These are phyloP conservation scores for Petunia secreta DNA, from an alignment of 257 asterid species.

Conservation along the genomic window DNA sequence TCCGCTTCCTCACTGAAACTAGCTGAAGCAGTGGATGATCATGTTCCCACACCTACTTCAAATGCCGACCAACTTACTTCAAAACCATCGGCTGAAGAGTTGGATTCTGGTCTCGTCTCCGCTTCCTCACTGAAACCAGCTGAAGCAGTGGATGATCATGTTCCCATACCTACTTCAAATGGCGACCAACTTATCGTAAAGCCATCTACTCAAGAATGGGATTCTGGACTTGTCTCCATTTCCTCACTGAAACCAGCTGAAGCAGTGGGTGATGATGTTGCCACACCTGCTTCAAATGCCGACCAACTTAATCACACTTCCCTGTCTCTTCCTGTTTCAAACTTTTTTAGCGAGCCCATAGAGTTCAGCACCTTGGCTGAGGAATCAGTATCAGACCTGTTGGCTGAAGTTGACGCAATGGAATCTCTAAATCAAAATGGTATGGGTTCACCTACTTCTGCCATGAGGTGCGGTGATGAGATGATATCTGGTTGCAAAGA, in stretches of 20 bases:
- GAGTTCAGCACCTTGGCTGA: conserved; percentile 55
- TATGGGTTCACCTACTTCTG: conserved; percentile 57
- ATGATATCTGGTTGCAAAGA: conserved; percentile 46
- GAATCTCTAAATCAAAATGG: conserved; percentile 51
- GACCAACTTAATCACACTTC: conserved; percentile 36
- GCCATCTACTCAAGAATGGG: conserved; percentile 44
- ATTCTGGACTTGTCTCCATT: conserved; percentile 41
- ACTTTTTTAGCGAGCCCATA: conserved; percentile 44
- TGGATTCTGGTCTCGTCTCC: conserved; percentile 44
- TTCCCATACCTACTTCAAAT: conserved; percentile 32
- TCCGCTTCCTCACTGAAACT: conserved; percentile 38
- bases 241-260: conserved; percentile 43
- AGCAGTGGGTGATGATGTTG: conserved; percentile 35
- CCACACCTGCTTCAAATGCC: conserved; percentile 29
- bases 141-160: conserved; percentile 37
- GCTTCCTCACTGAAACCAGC: conserved; percentile 39
- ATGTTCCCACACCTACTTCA: conserved; percentile 28
- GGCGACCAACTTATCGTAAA: conserved; percentile 31
- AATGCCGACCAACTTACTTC: conserved; percentile 24
- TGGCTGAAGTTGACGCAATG: conserved; percentile 63
- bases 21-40: conserved; percentile 36
- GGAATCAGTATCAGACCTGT: conserved; percentile 57
- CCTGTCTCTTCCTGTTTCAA: conserved; percentile 37
- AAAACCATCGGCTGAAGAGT: conserved; percentile 41
- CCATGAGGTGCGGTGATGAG: conserved; percentile 41